A percentile compares a stretch with the other conserved stretches of the same genome.
These are phyloP conservation scores for Floccularia luteovirens DNA, from an alignment of 768 basidiomycete species.

Conservation along the genomic window DNA sequence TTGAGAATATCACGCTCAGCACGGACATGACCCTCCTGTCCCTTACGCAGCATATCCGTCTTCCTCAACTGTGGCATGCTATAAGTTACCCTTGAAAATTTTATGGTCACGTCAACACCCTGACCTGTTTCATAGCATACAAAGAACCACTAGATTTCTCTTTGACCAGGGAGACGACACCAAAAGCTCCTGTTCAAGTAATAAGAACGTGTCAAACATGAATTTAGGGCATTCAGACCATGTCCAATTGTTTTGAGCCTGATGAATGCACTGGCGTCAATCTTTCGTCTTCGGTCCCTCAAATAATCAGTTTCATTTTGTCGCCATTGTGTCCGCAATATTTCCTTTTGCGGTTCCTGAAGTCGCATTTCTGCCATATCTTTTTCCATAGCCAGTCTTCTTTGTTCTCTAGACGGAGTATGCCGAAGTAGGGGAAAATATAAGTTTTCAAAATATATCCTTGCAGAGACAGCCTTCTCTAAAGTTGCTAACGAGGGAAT, in stretches of 20 bases:
- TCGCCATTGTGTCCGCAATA: slow-evolving; percentile 67
- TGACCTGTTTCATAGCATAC: slow-evolving; percentile 95
- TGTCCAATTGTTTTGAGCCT: slow-evolving; percentile 94
- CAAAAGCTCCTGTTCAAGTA: slow-evolving; percentile 72
- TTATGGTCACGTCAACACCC: background rate
- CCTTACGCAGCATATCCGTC: slow-evolving; percentile 90
- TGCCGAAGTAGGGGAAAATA: slow-evolving; percentile 85
- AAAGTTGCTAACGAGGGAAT: slow-evolving; percentile 85
- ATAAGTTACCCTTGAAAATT: slow-evolving; percentile 4
- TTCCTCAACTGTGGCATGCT: slow-evolving; percentile 57
- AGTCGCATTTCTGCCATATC: slow-evolving; percentile 77
- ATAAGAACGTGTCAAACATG: slow-evolving; percentile 10
- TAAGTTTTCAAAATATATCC: slow-evolving; percentile 90
- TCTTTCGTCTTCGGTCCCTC: slow-evolving; percentile 74
- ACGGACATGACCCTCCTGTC: slow-evolving; percentile 95
- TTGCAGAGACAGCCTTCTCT: slow-evolving; percentile 87
- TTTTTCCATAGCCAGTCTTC: slow-evolving; percentile 79
- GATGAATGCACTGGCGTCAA: slow-evolving; percentile 79
- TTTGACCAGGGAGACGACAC: slow-evolving; percentile 88
- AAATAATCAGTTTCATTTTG: slow-evolving; percentile 89
- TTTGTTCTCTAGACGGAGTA: slow-evolving; percentile 77
- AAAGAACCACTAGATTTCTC: slow-evolving; percentile 74
- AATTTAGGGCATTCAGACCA: slow-evolving; percentile 38
- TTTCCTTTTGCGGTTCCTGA: slow-evolving; percentile 60
- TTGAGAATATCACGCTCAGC: slow-evolving; percentile 93